phyloP scores from a whole-genome alignment of 257 asterid genomes.

The Knoxia roxburghii region DNA sequence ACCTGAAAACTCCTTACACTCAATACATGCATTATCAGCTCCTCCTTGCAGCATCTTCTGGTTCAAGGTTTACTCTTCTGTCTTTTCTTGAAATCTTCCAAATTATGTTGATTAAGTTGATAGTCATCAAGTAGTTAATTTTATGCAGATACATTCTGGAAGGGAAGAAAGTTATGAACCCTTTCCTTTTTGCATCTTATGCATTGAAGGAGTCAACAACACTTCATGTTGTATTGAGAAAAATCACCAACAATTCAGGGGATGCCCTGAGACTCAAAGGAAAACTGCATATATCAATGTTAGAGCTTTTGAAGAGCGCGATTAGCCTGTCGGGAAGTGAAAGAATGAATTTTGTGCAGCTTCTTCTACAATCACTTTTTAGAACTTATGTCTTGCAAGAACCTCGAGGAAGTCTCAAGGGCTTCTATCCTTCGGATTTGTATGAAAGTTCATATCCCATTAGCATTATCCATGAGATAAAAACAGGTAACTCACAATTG shows the following conservation, averaged over 20 bases:
- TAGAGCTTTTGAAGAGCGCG: constrained; percentile 33
- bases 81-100: background rate
- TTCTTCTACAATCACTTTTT: constrained; percentile 30
- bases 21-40: constrained; percentile 53
- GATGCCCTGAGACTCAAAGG: constrained; percentile 29
- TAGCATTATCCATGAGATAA: constrained; percentile 30
- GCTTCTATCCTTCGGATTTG: constrained; percentile 15
- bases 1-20: constrained; percentile 50
- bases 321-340: constrained; percentile 28
- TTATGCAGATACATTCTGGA: constrained; percentile 49
- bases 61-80: constrained; percentile 38
- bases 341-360: constrained; percentile 22
- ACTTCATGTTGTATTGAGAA: constrained; percentile 34
- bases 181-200: constrained; percentile 33
- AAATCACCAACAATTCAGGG: constrained; percentile 19
- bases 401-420: constrained; percentile 26
- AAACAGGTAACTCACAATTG: constrained; percentile 25
- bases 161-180: constrained; percentile 55
- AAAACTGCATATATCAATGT: constrained; percentile 37
- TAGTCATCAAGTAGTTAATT: background rate
- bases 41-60: constrained; percentile 48
- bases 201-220: constrained; percentile 53
- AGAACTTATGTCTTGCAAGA: constrained; percentile 43
- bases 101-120: background rate
- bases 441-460: constrained; percentile 29